Evolutionary conservation across 768 basidiomycete species (phyloP).

Genomic region (Suillus weaverae): DNA sequence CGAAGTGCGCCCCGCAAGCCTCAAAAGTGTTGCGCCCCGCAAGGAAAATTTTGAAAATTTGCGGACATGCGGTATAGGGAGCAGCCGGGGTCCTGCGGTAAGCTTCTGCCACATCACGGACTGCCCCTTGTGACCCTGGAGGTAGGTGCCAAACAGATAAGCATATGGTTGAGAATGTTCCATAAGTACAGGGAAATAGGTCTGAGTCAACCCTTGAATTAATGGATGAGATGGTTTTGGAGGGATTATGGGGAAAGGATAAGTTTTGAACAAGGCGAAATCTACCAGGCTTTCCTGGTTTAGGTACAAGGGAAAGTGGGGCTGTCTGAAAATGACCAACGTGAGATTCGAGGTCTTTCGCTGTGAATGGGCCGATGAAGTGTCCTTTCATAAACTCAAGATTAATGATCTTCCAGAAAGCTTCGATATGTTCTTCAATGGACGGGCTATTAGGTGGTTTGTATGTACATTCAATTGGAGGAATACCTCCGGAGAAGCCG

Average conservation of each 20-base stretch:
- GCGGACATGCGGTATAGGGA: too few relatives aligned
- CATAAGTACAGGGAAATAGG: constrained; percentile 43
- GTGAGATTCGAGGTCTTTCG: constrained; percentile 22
- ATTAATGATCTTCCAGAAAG: not conserved
- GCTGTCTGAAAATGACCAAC: constrained; percentile 42
- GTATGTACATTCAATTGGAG: constrained; percentile 24
- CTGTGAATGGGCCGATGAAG: constrained; percentile 35
- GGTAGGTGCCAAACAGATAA: constrained; percentile 34
- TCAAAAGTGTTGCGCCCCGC: too few relatives aligned
- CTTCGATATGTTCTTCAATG: constrained; percentile 1
- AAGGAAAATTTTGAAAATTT: too few relatives aligned
- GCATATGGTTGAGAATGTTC: constrained; percentile 36
- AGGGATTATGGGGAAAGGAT: constrained; percentile 25
- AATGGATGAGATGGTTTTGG: constrained; percentile 16
- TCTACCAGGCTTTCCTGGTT: constrained; percentile 32
- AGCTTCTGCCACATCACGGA: constrained; percentile 24
- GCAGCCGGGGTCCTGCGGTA: constrained; percentile 1
- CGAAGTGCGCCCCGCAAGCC: too few relatives aligned
- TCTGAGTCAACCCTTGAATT: constrained; percentile 23
- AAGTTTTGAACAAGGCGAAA: constrained; percentile 39
- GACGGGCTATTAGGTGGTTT: constrained; percentile 37
- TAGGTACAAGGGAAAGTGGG: constrained; percentile 37
- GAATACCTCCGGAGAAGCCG: constrained; percentile 25
- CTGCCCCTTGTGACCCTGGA: constrained; percentile 35
- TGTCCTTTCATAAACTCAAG: constrained; percentile 22